Conservation (phyloP, 2,329 filamentous ascomycete species). For the Cladobotryum protrusum region DNA sequence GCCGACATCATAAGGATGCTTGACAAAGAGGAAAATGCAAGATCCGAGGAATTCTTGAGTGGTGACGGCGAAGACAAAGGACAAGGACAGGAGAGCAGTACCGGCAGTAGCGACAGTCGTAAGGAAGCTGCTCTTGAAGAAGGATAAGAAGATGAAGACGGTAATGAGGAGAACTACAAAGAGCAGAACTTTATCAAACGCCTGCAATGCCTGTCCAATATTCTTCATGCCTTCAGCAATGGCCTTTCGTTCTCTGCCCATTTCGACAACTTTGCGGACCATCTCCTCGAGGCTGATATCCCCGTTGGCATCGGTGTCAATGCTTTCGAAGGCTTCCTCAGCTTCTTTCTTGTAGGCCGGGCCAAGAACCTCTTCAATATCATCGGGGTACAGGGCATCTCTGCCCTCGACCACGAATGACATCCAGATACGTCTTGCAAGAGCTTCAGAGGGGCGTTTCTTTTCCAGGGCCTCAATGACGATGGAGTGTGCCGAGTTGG, state of each 20-base stretch:
- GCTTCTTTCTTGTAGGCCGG: constrained; percentile 67
- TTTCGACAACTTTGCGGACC: constrained; percentile 78
- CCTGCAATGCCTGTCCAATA: constrained; percentile 87
- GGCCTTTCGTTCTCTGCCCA: constrained; percentile 79
- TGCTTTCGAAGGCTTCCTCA: constrained; percentile 72
- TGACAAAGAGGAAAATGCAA: constrained; percentile 97
- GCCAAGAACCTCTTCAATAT: constrained; percentile 84
- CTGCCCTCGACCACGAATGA: constrained; percentile 90
- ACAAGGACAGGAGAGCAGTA: constrained; percentile 88
- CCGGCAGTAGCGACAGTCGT: constrained; percentile 84
- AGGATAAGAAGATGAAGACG: constrained; percentile 81
- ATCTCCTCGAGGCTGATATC: constrained; percentile 96
- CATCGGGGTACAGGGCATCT: constrained; percentile 71
- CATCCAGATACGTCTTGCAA: constrained; percentile 96
- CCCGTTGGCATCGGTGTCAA: constrained; percentile 85
- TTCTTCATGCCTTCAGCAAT: constrained; percentile 94
- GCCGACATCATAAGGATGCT: constrained; percentile 94
- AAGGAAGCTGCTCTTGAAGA: constrained; percentile 80
- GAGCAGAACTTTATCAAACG: constrained; percentile 80
- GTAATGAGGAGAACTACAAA: constrained; percentile 74
- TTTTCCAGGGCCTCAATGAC: constrained; percentile 87
- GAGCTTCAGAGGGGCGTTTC: constrained; percentile 75
- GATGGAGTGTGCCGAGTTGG: constrained; percentile 81
- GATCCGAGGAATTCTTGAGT: constrained; percentile 95
- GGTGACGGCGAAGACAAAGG: constrained; percentile 90